A percentile compares a stretch with the other conserved stretches of the same genome.
phyloP scores from a whole-genome alignment of 257 asterid genomes.

The Solanum clarkiae region DNA sequence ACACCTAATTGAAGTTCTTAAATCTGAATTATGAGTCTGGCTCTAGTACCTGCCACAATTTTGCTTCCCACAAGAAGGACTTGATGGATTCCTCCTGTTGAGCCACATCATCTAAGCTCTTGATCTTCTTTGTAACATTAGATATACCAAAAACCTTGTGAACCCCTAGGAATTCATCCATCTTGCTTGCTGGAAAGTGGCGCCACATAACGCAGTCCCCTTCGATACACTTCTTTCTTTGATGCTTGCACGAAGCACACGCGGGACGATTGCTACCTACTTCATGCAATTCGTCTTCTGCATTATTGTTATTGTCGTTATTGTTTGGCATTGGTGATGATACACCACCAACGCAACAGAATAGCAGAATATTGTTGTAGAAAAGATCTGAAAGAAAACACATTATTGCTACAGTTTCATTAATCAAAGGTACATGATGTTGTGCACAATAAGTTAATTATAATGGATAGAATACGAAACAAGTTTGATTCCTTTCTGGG shows the following conservation, averaged over 20 bases:
- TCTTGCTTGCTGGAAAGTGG: slow-evolving; percentile 11
- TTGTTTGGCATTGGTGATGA: neutral
- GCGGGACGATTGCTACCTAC: slow-evolving; percentile 8
- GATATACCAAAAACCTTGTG: slow-evolving; percentile 17
- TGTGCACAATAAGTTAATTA: neutral
- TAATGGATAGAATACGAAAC: neutral
- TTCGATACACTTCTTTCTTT: slow-evolving; percentile 15
- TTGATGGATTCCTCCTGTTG: neutral
- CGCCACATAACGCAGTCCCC: slow-evolving; percentile 7
- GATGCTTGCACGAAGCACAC: slow-evolving; percentile 31
- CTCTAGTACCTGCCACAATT: slow-evolving; percentile 4
- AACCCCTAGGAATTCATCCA: neutral
- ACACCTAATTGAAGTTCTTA: neutral
- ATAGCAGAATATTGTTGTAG: neutral
- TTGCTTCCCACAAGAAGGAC: slow-evolving; percentile 18
- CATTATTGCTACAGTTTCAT: neutral
- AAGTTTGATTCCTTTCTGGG: neutral
- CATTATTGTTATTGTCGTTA: neutral
- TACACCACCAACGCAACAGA: neutral
- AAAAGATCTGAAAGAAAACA: neutral
- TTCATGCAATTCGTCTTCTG: neutral
- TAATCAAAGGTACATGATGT: neutral
- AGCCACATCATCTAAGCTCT: neutral
- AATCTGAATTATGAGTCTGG: neutral
- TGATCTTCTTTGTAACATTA: slow-evolving; percentile 4